These are phyloP conservation scores for Schrenkiella parvula DNA, from an alignment of 345 rosid genomes.

Conservation along the genomic window DNA sequence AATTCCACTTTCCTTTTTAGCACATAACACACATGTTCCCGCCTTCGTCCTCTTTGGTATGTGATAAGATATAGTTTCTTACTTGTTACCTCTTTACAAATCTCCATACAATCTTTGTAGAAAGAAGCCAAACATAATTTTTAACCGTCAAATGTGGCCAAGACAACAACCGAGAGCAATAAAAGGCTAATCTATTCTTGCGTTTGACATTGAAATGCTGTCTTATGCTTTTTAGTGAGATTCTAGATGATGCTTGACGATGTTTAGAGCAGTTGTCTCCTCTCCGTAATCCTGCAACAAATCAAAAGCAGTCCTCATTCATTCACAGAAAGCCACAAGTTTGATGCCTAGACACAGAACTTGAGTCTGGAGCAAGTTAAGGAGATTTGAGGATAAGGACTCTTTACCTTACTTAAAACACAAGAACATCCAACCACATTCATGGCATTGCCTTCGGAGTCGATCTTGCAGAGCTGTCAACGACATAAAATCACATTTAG, in stretches of 20 bases:
- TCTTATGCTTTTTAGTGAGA: slow-evolving; percentile 13
- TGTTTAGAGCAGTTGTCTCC: slow-evolving; percentile 19
- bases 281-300: slow-evolving; percentile 46
- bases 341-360: neutral
- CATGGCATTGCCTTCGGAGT: slow-evolving; percentile 75
- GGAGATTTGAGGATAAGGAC: neutral
- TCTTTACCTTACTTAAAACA: slow-evolving; percentile 61
- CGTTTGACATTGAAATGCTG: neutral
- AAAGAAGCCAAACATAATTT: neutral
- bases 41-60: neutral
- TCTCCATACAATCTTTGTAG: neutral
- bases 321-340: neutral
- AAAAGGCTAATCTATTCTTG: neutral
- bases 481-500: too few species aligned
- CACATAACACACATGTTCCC: slow-evolving; percentile 1
- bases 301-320: neutral
- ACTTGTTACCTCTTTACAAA: neutral
- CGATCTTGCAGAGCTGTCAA: slow-evolving; percentile 72
- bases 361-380: neutral
- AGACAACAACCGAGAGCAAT: neutral
- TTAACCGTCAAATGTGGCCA: neutral
- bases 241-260: slow-evolving; percentile 22
- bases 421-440: slow-evolving; percentile 85
- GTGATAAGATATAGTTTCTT: neutral
- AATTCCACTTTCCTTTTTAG: neutral